A percentile compares a stretch with the other conserved stretches of the same genome.
Conservation (phyloP, 2,329 filamentous ascomycete genomes). For the Trichoderma pleuroti region DNA sequence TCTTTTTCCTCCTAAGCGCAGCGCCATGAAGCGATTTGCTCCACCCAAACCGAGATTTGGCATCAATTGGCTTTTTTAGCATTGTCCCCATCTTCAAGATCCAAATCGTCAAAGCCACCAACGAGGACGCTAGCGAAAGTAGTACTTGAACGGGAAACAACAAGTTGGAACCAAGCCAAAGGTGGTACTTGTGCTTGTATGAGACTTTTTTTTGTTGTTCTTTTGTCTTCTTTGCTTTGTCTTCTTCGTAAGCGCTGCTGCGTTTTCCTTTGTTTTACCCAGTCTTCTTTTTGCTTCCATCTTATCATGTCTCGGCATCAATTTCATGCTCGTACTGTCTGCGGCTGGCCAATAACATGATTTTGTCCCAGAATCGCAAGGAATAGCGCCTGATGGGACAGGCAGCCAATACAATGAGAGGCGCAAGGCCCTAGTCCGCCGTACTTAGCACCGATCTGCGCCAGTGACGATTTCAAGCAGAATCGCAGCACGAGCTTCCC, state of each 20-base stretch:
- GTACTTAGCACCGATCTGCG: constrained; percentile 11
- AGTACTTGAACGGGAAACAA: neutral
- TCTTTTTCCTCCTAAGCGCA: neutral
- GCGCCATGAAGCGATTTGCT: neutral
- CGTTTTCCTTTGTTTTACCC: neutral
- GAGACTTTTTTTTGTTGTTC: neutral
- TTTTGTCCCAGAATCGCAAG: neutral
- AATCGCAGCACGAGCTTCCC: constrained; percentile 11
- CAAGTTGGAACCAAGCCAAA: neutral
- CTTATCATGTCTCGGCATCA: neutral
- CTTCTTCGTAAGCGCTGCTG: neutral
- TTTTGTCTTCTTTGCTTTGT: neutral
- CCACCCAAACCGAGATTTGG: neutral
- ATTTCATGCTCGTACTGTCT: neutral
- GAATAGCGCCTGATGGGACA: constrained; percentile 1
- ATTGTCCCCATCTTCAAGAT: constrained; percentile 2
- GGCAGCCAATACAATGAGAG: neutral
- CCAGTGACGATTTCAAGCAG: constrained; percentile 16
- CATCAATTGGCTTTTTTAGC: neutral
- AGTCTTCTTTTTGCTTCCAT: neutral
- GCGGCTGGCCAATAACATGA: neutral
- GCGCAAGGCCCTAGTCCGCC: neutral
- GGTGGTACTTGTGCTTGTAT: neutral
- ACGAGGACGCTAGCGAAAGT: neutral
- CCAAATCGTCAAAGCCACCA: constrained; percentile 5